A percentile compares a stretch with the other conserved stretches of the same genome.
phyloP scores from a whole-genome alignment of 2,329 filamentous ascomycete species.

The Botrytis squamosa region DNA sequence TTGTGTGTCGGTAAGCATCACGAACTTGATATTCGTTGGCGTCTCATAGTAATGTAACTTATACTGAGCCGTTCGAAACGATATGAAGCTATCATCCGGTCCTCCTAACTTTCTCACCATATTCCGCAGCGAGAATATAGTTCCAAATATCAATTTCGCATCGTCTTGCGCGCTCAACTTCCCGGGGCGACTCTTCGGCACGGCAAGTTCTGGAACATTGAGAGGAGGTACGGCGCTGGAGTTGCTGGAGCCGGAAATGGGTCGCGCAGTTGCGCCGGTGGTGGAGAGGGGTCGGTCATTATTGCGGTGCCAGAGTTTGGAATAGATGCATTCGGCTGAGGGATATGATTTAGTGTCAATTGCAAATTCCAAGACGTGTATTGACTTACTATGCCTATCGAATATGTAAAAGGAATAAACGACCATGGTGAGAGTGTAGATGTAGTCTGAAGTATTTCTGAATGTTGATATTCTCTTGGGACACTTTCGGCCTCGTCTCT shows the following conservation, averaged over 20 bases:
- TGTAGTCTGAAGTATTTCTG: background rate
- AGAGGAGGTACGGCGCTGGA: slow-evolving; percentile 43
- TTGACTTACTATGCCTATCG: slow-evolving; percentile 82
- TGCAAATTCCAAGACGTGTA: slow-evolving; percentile 18
- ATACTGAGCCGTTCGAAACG: slow-evolving; percentile 90
- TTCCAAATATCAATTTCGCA: slow-evolving; percentile 95
- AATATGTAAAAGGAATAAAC: slow-evolving; percentile 99
- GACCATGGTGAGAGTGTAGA: slow-evolving; percentile 58
- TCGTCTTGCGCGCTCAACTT: slow-evolving; percentile 64
- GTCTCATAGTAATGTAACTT: slow-evolving; percentile 99
- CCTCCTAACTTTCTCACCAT: slow-evolving; percentile 96
- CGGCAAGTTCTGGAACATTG: slow-evolving; percentile 33
- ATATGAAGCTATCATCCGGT: slow-evolving; percentile 90
- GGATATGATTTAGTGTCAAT: slow-evolving; percentile 20
- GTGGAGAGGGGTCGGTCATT: slow-evolving; percentile 33
- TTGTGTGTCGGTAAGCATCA: slow-evolving; percentile 90
- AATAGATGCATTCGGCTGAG: slow-evolving; percentile 95
- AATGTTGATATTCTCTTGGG: background rate
- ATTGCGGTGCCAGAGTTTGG: slow-evolving; percentile 67
- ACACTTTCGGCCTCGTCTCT: background rate
- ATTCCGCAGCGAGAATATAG: slow-evolving; percentile 92
- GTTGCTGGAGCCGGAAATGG: slow-evolving; percentile 48
- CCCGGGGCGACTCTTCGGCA: slow-evolving; percentile 37
- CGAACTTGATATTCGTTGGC: slow-evolving; percentile 90
- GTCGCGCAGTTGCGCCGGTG: slow-evolving; percentile 46